Evolutionary conservation across 768 basidiomycete genomes (phyloP), one percentile per base, ranked within the genome.

Genomic region (Russula sp.): DNA sequence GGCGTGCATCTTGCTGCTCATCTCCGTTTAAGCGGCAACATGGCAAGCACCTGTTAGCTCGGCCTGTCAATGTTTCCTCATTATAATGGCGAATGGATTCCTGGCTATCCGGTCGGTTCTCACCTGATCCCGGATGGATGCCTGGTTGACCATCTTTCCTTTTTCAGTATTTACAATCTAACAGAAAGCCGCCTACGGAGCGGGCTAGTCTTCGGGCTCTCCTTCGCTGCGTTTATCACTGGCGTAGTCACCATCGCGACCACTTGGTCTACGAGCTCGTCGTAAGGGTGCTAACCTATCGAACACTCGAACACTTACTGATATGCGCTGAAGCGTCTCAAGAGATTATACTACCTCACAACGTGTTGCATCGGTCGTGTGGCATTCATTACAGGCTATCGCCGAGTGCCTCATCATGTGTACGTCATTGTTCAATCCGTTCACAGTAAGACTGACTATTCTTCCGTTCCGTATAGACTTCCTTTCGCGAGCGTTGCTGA

Each of bases 391-490:
- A 13, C 58, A 59, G 20, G 49, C 40, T n/a, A 11, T 52, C 18
- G 27, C 49, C 4, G 58, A 59, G 22, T 40, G 48, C 16, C 58
- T 59, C 10, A 59, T 59, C 16, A 59, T 52, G 49, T 39, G 58
- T 52, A 16, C 39, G 58, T 51, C 58, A 11, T 32, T 32, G 31
- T 37, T 13, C 18, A 16, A 27, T 50, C 39, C 11, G 2, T 48
- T 40, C 10, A 9, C 22, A 1, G 31, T 18, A 18, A 31, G 20
- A 52, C 27, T 51, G n/a, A 50, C 18, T 20, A 22, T 18, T 42
- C 20, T 31, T 32, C 31, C 11, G 6, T 7, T 32, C 31, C 6
- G 6, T 7, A 10, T 14, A 59, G 58, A 27, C 37, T 59, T 52
- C 49, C 58, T 59, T 31, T 6, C 49, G 8, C 58, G 58, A 40